A percentile compares a stretch with the other conserved stretches of the same genome.
phyloP scores from a whole-genome alignment of 2,329 filamentous ascomycete species.

The Colletotrichum sp. region DNA sequence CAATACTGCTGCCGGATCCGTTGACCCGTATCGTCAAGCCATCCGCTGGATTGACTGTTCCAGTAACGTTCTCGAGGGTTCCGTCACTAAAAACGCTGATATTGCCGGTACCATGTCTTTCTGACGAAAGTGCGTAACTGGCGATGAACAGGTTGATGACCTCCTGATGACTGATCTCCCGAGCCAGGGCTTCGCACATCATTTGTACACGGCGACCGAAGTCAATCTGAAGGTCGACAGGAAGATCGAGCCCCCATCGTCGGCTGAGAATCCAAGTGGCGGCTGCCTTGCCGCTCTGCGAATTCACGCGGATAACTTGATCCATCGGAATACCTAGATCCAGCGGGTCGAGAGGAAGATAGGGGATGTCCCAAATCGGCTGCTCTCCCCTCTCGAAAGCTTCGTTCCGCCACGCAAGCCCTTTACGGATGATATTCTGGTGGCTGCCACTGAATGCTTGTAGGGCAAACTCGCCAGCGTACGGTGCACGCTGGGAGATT shows the following conservation, averaged over 20 bases:
- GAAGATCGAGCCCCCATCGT: neutral
- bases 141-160: neutral
- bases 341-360: conserved; percentile 1
- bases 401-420: neutral
- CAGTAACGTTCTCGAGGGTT: neutral
- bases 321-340: neutral
- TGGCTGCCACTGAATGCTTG: conserved; percentile 3
- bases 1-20: neutral
- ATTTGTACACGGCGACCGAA: conserved; percentile 2
- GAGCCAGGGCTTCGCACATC: conserved; percentile 3
- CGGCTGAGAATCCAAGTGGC: neutral
- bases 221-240: neutral
- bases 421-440: conserved; percentile 3
- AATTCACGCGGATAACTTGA: neutral
- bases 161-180: conserved; percentile 3
- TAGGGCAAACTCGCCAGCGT: conserved; percentile 1
- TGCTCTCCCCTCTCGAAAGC: neutral
- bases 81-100: neutral
- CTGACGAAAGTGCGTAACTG: neutral
- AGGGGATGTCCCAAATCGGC: neutral
- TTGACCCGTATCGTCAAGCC: neutral
- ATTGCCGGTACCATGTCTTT: neutral
- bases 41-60: neutral
- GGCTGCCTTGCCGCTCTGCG: neutral
- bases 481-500: neutral